Base-by-base conservation (phyloP, 2,329 filamentous ascomycete species). In the Penicillium sp. region DNA sequence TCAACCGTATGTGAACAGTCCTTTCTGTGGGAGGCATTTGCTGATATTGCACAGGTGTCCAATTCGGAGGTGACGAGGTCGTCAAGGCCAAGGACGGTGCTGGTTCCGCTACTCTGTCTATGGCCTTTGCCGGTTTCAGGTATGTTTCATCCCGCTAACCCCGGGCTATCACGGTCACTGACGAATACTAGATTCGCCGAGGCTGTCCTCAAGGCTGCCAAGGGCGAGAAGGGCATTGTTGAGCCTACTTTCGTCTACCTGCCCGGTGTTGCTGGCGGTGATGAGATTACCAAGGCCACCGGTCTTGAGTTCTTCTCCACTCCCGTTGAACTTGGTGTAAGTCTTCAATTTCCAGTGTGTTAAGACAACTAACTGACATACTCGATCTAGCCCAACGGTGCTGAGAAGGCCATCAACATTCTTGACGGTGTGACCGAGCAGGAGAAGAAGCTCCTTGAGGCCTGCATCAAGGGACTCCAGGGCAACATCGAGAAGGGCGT, bases 191-290 rank as follows among this genome's bases (percentile, higher is more conserved):
- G 92, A 70, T 97, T 97, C 73, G 91, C 94, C 69, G 92, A 97
- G 83, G 92, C 92, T 80, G 83, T 99, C 59, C 87, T 99, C 73
- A 92, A 89, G 81, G 94, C 92, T 68, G 76, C 82, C 71, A 90
- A 90, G 79, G 94, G 94, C 65, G 89, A 96, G 84, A 91, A 91
- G 81, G 91, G 91, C 65, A 89, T 99, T 68, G 83, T 97, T 61
- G 93, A 97, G 84, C 92, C 93, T 69, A 94, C 91, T 76, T 99
- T 89, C 78, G 88, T 99, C 79, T 97, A 97, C 82, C 89, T 97
- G 36, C 88, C 90, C 49, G 93, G 93, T 77, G 85, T 99, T 49
- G 79, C 89, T 53, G 94, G 93, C 61, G 94, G 94, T 72, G 89
- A 93, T 53, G 91, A 85, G 65, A 88, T 99, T 68, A 84, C 84